phyloP scores from a whole-genome alignment of 2,329 filamentous ascomycete genomes.

The Stylonectria norvegica region DNA sequence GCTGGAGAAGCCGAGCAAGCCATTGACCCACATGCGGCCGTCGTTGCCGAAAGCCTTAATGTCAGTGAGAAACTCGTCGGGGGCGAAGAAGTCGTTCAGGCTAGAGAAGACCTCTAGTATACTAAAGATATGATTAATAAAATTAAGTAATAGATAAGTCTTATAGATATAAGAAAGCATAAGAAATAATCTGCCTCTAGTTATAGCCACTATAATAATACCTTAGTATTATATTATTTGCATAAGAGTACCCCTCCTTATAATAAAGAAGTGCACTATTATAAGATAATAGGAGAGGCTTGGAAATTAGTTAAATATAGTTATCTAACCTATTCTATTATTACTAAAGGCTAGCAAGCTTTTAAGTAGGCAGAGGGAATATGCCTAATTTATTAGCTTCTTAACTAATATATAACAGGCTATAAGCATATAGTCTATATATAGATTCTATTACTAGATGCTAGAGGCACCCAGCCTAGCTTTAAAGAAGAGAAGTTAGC shows the following conservation, averaged over 20 bases:
- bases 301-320: neutral
- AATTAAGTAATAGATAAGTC: neutral
- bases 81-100: neutral
- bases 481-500: neutral
- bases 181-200: neutral
- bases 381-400: neutral
- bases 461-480: too few species aligned
- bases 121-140: neutral
- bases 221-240: neutral
- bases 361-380: neutral
- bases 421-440: neutral
- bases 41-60: neutral
- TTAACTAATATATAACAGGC: neutral
- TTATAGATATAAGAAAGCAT: neutral
- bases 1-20: too few species aligned
- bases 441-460: neutral
- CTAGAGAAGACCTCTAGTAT: neutral
- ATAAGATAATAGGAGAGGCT: neutral
- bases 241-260: neutral
- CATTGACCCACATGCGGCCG: neutral
- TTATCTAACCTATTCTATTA: neutral
- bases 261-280: neutral
- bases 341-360: neutral
- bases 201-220: neutral
- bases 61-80: neutral